phyloP scores from a whole-genome alignment of 345 rosid genomes.

The thale cress (Arabidopsis thaliana) region TAIR10.1 NC_003074.8:3661001-3661500 shows the following conservation, averaged over 20 bases:
- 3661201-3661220: slow-evolving; percentile 45
- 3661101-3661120: slow-evolving; percentile 77
- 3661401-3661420: slow-evolving; percentile 45
- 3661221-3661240: not conserved
- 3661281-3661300: slow-evolving; percentile 26
- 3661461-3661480: slow-evolving; percentile 50
- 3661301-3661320: slow-evolving; percentile 46
- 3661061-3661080: slow-evolving; percentile 87
- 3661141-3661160: slow-evolving; percentile 40
- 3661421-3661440: slow-evolving; percentile 49
- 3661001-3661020: slow-evolving; percentile 57
- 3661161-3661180: slow-evolving; percentile 42
- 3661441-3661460: slow-evolving; percentile 40
- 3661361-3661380: slow-evolving; percentile 32
- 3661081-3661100: slow-evolving; percentile 99
- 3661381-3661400: not conserved
- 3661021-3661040: slow-evolving; percentile 51
- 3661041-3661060: slow-evolving; percentile 71
- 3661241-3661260: slow-evolving; percentile 14
- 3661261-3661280: slow-evolving; percentile 22
- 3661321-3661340: slow-evolving; percentile 45
- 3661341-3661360: slow-evolving; percentile 31
- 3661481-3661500: not conserved
- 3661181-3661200: slow-evolving; percentile 46
- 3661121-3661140: slow-evolving; percentile 32